Base-by-base conservation (phyloP, 2,329 filamentous ascomycete species). In the Emydomyces testavorans region DNA sequence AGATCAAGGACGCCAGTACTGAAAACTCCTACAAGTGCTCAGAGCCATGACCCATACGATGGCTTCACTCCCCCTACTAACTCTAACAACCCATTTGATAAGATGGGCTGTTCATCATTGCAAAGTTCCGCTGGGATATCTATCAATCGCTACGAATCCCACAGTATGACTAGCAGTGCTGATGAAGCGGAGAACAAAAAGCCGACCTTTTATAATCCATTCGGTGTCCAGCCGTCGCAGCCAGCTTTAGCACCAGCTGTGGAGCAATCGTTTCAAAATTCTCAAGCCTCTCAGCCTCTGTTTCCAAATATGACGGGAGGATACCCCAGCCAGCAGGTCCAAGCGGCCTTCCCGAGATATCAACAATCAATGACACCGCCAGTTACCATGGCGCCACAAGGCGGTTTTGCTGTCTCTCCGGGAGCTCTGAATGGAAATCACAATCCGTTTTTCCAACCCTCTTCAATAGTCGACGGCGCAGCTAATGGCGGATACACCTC, bases 221-320 rank as follows among this genome's bases (percentile, higher is more conserved):
- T 89, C 56, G 75, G 82, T 48, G 58, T 65, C 16, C 66, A 60
- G 10, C 62, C 58, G 21, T 58, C 64, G 36, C 58, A 65, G 23
- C 62, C 61, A 26, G 61, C 39, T 18, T 53, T 62, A 13, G 54
- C 55, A n/a, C 58, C 59, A 53, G 54, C 61, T 8, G 64, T 88
- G 15, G 78, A 80, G 53, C 78, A 83, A 56, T 79, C 83, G 1
- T 84, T 94, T 58, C 82, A 89, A 60, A 79, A 77, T 53, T 74
- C 94, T 65, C 80, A 85, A 31, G 68, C 94, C 1, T 78, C 78
- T 7, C 78, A 79, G 55, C 77, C 78, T 31, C 70, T 88, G 24
- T 88, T 89, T 61, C 83, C 85, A 6, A 79, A 88, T 58, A 80
- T 82, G 46, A 89, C 85, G 1, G 83, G 84, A 46, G 84, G 71